These are phyloP conservation scores for Rhodotorula sp. DNA, from an alignment of 1,284 basidiomycete genomes.

Conservation along the genomic window DNA sequence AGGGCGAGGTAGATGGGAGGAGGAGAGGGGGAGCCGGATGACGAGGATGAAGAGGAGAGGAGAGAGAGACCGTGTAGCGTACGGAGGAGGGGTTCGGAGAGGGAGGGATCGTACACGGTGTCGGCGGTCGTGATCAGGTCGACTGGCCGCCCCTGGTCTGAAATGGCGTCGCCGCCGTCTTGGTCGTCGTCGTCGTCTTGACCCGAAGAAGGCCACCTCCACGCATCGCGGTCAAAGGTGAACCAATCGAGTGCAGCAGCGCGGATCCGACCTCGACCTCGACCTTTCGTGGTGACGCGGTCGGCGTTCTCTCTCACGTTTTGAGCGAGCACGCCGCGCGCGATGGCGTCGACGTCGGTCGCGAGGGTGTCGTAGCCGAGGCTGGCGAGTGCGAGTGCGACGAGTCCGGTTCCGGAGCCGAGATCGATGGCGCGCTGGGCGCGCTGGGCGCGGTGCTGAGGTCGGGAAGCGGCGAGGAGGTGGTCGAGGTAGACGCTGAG, in stretches of 20 bases:
- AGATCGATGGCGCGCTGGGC: slow-evolving; percentile 62
- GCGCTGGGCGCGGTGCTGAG: not conserved
- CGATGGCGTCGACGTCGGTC: slow-evolving; percentile 71
- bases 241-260: slow-evolving; percentile 59
- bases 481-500: slow-evolving; percentile 38
- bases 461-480: slow-evolving; percentile 7
- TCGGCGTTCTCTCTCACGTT: slow-evolving; percentile 62
- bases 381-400: slow-evolving; percentile 61
- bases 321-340: slow-evolving; percentile 62
- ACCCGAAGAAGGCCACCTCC: slow-evolving; percentile 45
- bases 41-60: slow-evolving; percentile 16
- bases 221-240: slow-evolving; percentile 47
- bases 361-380: slow-evolving; percentile 73
- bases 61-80: slow-evolving; percentile 61
- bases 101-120: slow-evolving; percentile 68
- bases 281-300: not conserved
- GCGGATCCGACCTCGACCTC: not conserved
- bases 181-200: not conserved
- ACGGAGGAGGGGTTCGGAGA: slow-evolving; percentile 67
- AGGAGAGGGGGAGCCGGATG: slow-evolving; percentile 2
- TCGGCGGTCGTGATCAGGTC: slow-evolving; percentile 81
- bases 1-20: slow-evolving; percentile 64
- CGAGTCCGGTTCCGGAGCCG: slow-evolving; percentile 65
- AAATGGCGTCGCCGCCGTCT: not conserved
- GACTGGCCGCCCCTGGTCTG: slow-evolving; percentile 53